Evolutionary conservation across 805 yeast species (phyloP).

Genomic region (Candida peoriensis): DNA sequence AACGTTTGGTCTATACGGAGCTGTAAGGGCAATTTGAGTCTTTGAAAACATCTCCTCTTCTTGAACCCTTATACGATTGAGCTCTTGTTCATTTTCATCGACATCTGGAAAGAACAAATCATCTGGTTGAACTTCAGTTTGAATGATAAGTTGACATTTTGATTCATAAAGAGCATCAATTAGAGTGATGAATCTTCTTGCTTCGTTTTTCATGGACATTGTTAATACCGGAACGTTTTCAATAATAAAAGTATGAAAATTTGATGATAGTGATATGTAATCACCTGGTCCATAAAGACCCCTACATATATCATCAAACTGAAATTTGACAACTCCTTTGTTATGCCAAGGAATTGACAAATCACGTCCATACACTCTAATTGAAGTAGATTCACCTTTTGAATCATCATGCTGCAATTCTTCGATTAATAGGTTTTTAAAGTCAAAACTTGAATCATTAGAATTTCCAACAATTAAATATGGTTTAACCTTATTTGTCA

Average conservation of each 20-base stretch:
- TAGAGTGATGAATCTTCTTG: constrained; percentile 60
- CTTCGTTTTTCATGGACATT: constrained; percentile 56
- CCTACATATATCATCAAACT: constrained; percentile 49
- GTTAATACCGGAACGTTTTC: constrained; percentile 60
- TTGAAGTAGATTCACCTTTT: constrained; percentile 17
- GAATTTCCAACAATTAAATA: constrained; percentile 35
- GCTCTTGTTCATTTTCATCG: constrained; percentile 20
- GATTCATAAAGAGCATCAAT: constrained; percentile 69
- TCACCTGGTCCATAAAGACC: constrained; percentile 62
- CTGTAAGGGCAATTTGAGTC: constrained; percentile 51
- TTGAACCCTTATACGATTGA: constrained; percentile 41
- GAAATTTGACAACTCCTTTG: constrained; percentile 41
- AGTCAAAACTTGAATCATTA: constrained; percentile 10
- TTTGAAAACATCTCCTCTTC: constrained; percentile 68
- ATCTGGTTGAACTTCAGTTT: constrained; percentile 45
- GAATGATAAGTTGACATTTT: constrained; percentile 51
- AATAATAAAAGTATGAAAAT: constrained; percentile 49
- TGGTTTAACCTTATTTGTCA: constrained; percentile 15
- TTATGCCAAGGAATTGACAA: constrained; percentile 40
- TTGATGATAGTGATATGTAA: constrained; percentile 61
- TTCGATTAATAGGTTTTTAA: constrained; percentile 31
- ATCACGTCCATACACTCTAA: constrained; percentile 53
- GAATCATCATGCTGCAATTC: constrained; percentile 8
- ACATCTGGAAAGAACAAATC: constrained; percentile 59
- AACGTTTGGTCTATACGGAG: constrained; percentile 68